Evolutionary conservation across 139 green algal species (phyloP).

Genomic region (Coccomyxa sp.): DNA sequence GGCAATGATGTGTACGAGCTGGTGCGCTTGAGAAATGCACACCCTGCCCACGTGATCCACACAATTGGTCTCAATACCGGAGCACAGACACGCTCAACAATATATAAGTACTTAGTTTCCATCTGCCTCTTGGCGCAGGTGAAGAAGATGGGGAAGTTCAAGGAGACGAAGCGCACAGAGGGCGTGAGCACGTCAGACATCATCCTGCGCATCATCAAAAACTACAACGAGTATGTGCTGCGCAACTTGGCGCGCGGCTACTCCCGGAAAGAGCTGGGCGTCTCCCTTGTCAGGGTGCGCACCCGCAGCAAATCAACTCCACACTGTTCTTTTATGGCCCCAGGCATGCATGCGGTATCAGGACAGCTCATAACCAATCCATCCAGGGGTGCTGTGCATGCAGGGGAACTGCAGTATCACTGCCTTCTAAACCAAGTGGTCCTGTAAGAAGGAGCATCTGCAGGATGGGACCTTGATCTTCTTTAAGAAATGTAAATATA

Average conservation of each 20-base stretch:
- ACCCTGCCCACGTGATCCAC: background rate
- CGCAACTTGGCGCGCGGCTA: constrained; percentile 85
- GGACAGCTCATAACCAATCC: background rate
- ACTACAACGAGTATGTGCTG: constrained; percentile 94
- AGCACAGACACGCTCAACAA: too few relatives aligned
- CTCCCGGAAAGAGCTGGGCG: constrained; percentile 65
- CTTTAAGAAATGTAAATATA: too few relatives aligned
- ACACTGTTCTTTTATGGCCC: background rate
- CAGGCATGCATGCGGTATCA: too few relatives aligned
- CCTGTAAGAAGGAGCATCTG: too few relatives aligned
- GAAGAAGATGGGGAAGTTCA: constrained; percentile 77
- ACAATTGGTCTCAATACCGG: background rate
- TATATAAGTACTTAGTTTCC: background rate
- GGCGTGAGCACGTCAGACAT: constrained; percentile 86
- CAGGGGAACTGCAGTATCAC: too few relatives aligned
- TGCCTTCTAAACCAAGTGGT: too few relatives aligned
- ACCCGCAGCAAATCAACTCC: too few relatives aligned
- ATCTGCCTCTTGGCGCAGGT: constrained; percentile 37
- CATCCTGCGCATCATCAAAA: constrained; percentile 84
- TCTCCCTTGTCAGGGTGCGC: constrained; percentile 39
- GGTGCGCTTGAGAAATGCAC: constrained; percentile 18
- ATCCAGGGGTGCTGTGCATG: background rate
- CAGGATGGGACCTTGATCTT: too few relatives aligned
- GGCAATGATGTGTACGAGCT: constrained; percentile 59
- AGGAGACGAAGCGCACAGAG: constrained; percentile 82